Base-by-base conservation (phyloP, 1,284 basidiomycete species). In the Wallemia ichthyophaga region DNA sequence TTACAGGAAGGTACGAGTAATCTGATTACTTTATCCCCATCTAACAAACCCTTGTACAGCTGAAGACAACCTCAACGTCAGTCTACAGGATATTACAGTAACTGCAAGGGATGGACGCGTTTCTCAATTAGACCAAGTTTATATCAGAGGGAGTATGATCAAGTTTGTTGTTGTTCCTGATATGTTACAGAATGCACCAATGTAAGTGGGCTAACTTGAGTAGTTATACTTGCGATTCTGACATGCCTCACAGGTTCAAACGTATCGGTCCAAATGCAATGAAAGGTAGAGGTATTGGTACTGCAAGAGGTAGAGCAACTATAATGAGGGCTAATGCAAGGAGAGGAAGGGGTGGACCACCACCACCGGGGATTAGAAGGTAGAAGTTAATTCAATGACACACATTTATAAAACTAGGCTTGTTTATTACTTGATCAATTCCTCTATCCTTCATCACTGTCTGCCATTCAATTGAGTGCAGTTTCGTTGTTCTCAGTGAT, bases 151-250 rank as follows among this genome's bases (percentile, higher is more conserved):
- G 64, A 91, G 85, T 71, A 95, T 96, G 86, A 69, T 56, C 7
- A 79, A 89, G 66, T 96, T 96, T 76, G 92, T 96, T 74, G 95
- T 98, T 69, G 94, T 99, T 25, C 94, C 94, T 58, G 94, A 98
- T 71, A 95, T 99, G 83, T 76, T 99, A 64, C 86, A 95, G 68
- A 95, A 98, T 70, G 94, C 94, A 25, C 94, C 94, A 23, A 99
- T 99, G 94, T 92, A 69, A 71, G 85, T 75, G 23, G 1, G 58
- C 55, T 32, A 59, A 7, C 53, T n/a, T 56, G n/a, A 19, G 32
- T 26, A 24, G n/a, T 13, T 27, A 27, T 27, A 48, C 55, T 54
- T 24, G 28, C 25, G 23, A 33, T 27, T 1, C 26, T 59, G 55
- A 58, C 59, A 23, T 59, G 28, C 24, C 58, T 31, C 48, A 33